Conservation (phyloP, 805 yeast genomes). For the Cyberlindnera suaveolens region DNA sequence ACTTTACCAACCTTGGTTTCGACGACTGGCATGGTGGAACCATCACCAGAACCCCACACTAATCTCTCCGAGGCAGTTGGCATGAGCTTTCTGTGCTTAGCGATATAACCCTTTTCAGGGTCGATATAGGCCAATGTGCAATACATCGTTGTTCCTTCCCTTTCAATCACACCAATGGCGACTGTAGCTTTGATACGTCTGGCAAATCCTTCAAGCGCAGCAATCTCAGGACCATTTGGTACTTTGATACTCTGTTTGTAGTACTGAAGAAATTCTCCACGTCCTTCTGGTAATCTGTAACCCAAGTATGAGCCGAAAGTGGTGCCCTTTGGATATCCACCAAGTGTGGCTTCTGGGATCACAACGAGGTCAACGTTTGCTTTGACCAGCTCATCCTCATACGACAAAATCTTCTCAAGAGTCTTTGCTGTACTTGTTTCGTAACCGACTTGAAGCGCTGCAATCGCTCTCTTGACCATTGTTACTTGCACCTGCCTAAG, state of each 20-base stretch:
- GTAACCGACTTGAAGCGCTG: constrained; percentile 38
- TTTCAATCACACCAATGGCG: constrained; percentile 37
- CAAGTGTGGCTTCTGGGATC: constrained; percentile 41
- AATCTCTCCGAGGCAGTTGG: constrained; percentile 41
- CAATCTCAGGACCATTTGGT: constrained; percentile 30
- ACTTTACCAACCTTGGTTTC: constrained; percentile 30
- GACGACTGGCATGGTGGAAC: constrained; percentile 35
- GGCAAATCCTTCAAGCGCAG: constrained; percentile 28
- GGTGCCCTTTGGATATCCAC: constrained; percentile 41
- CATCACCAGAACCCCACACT: constrained; percentile 43
- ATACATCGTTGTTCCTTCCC: constrained; percentile 33
- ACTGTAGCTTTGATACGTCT: constrained; percentile 29
- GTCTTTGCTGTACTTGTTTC: constrained; percentile 33
- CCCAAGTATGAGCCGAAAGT: constrained; percentile 38
- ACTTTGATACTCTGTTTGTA: constrained; percentile 29
- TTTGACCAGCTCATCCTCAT: constrained; percentile 29
- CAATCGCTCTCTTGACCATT: constrained; percentile 29
- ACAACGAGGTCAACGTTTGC: constrained; percentile 32
- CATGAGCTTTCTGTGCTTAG: constrained; percentile 37
- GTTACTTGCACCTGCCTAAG: background rate
- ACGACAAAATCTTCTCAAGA: constrained; percentile 31
- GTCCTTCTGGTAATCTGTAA: constrained; percentile 34
- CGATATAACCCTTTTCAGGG: constrained; percentile 31
- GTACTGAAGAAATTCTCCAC: constrained; percentile 33
- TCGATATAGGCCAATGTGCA: constrained; percentile 37